Percentiles rank a stretch among this genome's conserved stretches.
These are phyloP conservation scores for Phoma sp. DNA, from an alignment of 2,329 filamentous ascomycete genomes.

Conservation along the genomic window DNA sequence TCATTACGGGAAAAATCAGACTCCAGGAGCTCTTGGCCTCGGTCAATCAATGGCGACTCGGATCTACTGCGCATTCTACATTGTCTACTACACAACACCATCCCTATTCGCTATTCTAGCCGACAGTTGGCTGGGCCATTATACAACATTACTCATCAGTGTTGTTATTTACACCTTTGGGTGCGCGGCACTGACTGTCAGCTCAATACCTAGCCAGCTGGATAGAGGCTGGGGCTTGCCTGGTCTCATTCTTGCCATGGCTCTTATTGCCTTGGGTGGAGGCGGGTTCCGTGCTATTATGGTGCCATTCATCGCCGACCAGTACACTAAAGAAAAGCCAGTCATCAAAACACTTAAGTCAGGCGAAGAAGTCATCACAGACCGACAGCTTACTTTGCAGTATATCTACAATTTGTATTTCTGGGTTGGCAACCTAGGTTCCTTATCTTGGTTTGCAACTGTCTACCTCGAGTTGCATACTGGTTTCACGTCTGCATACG, in stretches of 20 bases:
- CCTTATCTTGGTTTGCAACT: conserved; percentile 68
- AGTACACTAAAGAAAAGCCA: conserved; percentile 37
- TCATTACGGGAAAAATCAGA: conserved; percentile 34
- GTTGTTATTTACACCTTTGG: conserved; percentile 39
- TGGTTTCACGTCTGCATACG: conserved; percentile 72
- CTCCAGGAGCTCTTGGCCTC: conserved; percentile 44
- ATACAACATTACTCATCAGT: conserved; percentile 45
- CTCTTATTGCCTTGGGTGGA: conserved; percentile 50
- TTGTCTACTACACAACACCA: conserved; percentile 55
- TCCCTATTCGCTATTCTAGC: conserved; percentile 47
- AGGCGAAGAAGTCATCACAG: conserved; percentile 46
- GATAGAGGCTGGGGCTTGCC: conserved; percentile 35
- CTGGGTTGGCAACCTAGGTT: conserved; percentile 67
- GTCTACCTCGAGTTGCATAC: conserved; percentile 72
- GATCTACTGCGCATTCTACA: conserved; percentile 64
- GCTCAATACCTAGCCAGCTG: conserved; percentile 26
- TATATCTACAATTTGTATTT: conserved; percentile 52
- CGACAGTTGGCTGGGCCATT: conserved; percentile 51
- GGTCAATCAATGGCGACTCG: conserved; percentile 56
- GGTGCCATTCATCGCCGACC: conserved; percentile 48
- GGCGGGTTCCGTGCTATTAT: conserved; percentile 49
- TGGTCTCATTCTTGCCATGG: conserved; percentile 39
- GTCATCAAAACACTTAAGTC: conserved; percentile 31
- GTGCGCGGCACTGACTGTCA: conserved; percentile 31
- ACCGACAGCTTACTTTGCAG: conserved; percentile 44